Evolutionary conservation across 306 rosid species (phyloP).

Genomic region (Pachyrhizus erosus): DNA sequence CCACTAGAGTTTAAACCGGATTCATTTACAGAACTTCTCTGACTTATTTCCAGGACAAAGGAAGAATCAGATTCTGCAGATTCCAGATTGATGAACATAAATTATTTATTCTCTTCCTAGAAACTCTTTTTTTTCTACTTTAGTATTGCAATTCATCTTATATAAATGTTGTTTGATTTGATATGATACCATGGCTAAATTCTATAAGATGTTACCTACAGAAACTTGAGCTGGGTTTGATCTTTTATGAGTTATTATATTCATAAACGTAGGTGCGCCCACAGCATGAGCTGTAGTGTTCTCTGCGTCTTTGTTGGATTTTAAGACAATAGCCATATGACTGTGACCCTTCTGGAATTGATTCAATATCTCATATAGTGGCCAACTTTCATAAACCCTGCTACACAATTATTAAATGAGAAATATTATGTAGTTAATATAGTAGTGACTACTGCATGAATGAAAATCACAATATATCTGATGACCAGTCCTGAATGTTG

Average conservation of each 20-base stretch:
- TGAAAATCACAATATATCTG: background rate
- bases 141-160: background rate
- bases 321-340: constrained; percentile 85
- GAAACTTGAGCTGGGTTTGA: constrained; percentile 27
- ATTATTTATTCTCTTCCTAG: background rate
- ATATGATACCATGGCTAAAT: constrained; percentile 3
- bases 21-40: constrained; percentile 29
- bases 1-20: constrained; percentile 41
- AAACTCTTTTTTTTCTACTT: background rate
- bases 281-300: constrained; percentile 29
- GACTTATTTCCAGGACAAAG: constrained; percentile 39
- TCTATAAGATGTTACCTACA: constrained; percentile 45
- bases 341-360: constrained; percentile 77
- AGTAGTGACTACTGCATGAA: background rate
- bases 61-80: constrained; percentile 44
- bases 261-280: constrained; percentile 30
- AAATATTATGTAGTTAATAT: background rate
- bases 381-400: constrained; percentile 79
- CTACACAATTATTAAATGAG: background rate
- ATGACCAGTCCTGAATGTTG: background rate
- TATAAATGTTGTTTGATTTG: background rate
- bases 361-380: constrained; percentile 78
- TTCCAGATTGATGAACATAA: background rate
- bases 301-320: constrained; percentile 41
- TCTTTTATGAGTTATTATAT: constrained; percentile 31